A percentile compares a stretch with the other conserved stretches of the same genome.
These are phyloP conservation scores for Schizophyllum amplum DNA, from an alignment of 1,284 basidiomycete genomes.

Conservation along the genomic window DNA sequence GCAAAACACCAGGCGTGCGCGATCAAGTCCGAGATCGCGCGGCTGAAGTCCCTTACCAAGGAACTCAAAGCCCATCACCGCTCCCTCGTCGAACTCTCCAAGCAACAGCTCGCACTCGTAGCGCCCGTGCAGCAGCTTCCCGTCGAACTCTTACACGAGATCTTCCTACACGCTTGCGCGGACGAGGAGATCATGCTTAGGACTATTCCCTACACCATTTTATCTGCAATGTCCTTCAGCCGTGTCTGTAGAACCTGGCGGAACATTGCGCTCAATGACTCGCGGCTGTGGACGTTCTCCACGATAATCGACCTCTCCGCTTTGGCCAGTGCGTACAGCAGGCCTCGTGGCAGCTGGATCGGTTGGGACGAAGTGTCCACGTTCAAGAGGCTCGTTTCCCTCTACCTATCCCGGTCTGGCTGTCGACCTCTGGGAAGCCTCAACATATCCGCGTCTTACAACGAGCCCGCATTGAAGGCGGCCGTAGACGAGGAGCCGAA, in stretches of 20 bases:
- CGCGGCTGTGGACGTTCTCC: not conserved
- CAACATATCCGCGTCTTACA: not conserved
- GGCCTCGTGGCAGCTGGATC: not conserved
- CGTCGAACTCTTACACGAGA: not conserved
- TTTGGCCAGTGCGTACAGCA: not conserved
- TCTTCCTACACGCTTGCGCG: not conserved
- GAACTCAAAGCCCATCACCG: not conserved
- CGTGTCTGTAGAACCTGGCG: not conserved
- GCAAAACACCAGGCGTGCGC: not conserved
- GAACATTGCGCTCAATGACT: not conserved
- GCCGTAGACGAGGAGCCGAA: not conserved
- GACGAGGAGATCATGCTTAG: not conserved
- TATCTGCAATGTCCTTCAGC: not conserved
- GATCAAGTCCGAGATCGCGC: not conserved
- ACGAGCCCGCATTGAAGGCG: not conserved
- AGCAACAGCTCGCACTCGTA: not conserved
- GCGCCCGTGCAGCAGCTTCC: not conserved
- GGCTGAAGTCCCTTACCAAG: not conserved
- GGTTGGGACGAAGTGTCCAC: not conserved
- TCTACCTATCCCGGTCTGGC: not conserved
- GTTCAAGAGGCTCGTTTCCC: not conserved
- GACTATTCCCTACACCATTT: not conserved
- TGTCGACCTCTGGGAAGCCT: not conserved
- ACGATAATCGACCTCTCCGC: not conserved
- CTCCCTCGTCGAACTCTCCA: not conserved